Evolutionary conservation across 2,329 filamentous ascomycete species (phyloP), one percentile per base, ranked within the genome.

Genomic region (Phialemoniopsis sp.): DNA sequence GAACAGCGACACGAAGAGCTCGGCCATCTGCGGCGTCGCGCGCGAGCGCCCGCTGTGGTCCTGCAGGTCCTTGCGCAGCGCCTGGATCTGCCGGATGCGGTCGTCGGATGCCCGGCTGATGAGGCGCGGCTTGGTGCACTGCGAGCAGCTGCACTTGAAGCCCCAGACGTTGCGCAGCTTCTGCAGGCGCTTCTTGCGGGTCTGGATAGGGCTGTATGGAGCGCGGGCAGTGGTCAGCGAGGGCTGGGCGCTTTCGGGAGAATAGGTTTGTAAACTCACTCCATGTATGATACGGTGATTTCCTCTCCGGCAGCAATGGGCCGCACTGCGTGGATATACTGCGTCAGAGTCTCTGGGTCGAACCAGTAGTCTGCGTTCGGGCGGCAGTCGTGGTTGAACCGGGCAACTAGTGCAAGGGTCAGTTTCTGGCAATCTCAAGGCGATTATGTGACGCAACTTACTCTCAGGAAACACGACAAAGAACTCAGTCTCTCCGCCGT

Each of bases 361-460:
- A 65, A 67, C 45, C 57, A 60, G 53, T 69, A 69, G 47, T 64
- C 66, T 21, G 63, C 58, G 43, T 69, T 69, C 21, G 67, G 62
- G 2, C 66, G 60, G 46, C 67, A 70, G 50, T 68, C 64, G 49
- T 70, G 67, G 52, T 70, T 70, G 46, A 68, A 52, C 19, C 64
- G 55, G 16, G 66, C 64, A 42, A 66, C 53, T 56, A 26, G n/a
- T n/a, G n/a, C n/a, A n/a, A n/a, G n/a, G n/a, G n/a, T n/a, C n/a
- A n/a, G n/a, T n/a, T n/a, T n/a, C n/a, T n/a, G n/a, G n/a, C n/a
- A n/a, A n/a, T n/a, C n/a, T n/a, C n/a, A n/a, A n/a, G n/a, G n/a
- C n/a, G n/a, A n/a, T n/a, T n/a, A n/a, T 6, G 14, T 15, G 10
- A 33, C n/a, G 9, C 3, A 18, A 44, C 58, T 37, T 21, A 59